These are phyloP conservation scores for Dryadomyces quercus-mongolicae DNA, from an alignment of 2,329 filamentous ascomycete species.

Conservation along the genomic window DNA sequence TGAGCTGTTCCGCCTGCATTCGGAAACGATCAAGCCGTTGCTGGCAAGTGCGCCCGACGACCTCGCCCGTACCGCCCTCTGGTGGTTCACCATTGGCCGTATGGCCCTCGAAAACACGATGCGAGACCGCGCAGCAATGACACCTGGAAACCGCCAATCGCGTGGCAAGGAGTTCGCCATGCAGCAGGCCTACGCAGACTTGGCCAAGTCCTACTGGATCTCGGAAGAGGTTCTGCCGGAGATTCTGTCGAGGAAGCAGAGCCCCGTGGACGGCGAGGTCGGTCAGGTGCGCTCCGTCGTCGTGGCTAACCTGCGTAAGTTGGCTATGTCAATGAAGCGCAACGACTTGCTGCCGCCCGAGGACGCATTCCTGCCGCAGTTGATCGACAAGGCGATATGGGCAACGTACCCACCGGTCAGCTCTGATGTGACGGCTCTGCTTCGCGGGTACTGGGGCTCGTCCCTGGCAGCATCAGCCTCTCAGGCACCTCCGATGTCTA, in stretches of 20 bases:
- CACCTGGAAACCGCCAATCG: slow-evolving; percentile 30
- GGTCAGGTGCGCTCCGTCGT: slow-evolving; percentile 44
- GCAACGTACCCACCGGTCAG: slow-evolving; percentile 62
- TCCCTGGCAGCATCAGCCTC: slow-evolving; percentile 34
- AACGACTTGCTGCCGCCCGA: slow-evolving; percentile 67
- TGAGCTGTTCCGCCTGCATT: slow-evolving; percentile 64
- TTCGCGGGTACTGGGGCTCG: slow-evolving; percentile 49
- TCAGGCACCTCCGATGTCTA: slow-evolving; percentile 33
- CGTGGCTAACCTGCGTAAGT: slow-evolving; percentile 54
- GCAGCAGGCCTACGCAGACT: slow-evolving; percentile 72
- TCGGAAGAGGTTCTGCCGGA: slow-evolving; percentile 41
- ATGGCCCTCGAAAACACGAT: slow-evolving; percentile 62
- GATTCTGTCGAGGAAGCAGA: slow-evolving; percentile 29
- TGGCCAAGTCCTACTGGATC: slow-evolving; percentile 84
- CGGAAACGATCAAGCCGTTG: slow-evolving; percentile 59
- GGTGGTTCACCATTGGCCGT: slow-evolving; percentile 85
- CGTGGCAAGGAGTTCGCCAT: slow-evolving; percentile 41
- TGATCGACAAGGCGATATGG: slow-evolving; percentile 74
- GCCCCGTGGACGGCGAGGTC: slow-evolving; percentile 31
- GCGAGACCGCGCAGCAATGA: slow-evolving; percentile 43
- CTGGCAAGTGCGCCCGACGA: slow-evolving; percentile 50
- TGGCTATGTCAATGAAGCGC: slow-evolving; percentile 72
- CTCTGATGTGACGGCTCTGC: slow-evolving; percentile 56
- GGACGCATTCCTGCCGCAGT: slow-evolving; percentile 58
- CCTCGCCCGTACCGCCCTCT: slow-evolving; percentile 61